Conservation (phyloP, 306 rosid genomes). For the Echinosophora koreensis region DNA sequence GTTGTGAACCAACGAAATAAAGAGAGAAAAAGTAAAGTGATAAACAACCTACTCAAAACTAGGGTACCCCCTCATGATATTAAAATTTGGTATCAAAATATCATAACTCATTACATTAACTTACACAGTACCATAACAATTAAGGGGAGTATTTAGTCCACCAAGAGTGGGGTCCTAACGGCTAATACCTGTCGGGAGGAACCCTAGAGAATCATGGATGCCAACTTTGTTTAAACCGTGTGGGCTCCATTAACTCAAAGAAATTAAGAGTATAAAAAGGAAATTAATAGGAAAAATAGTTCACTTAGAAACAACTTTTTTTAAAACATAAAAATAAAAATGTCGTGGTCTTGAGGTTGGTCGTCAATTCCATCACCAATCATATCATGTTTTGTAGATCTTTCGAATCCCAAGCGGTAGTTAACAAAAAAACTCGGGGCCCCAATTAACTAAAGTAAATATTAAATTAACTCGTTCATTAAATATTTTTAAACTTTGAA, state of each 20-base stretch:
- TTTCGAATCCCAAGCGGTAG: conserved; percentile 86
- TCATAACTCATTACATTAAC: too few species aligned
- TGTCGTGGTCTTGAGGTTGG: conserved; percentile 62
- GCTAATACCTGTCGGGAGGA: conserved; percentile 74
- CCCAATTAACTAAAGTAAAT: conserved; percentile 40
- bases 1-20: too few species aligned
- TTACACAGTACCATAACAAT: background rate
- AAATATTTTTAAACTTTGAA: background rate
- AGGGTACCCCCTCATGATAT: too few species aligned
- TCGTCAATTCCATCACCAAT: conserved; percentile 82
- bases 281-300: conserved; percentile 24
- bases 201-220: conserved; percentile 67
- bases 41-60: too few species aligned
- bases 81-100: too few species aligned
- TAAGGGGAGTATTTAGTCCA: conserved; percentile 38
- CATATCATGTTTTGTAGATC: conserved; percentile 71
- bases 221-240: conserved; percentile 86
- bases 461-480: background rate
- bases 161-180: conserved; percentile 66
- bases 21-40: too few species aligned
- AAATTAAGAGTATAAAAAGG: conserved; percentile 35
- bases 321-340: too few species aligned
- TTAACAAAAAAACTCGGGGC: conserved; percentile 45
- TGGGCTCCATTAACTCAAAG: conserved; percentile 67
- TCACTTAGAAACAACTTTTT: conserved; percentile 40